Percentiles rank a stretch among this genome's conserved stretches.
phyloP scores from a whole-genome alignment of 108 stramenopile species.

The Cyclotella sp. region DNA sequence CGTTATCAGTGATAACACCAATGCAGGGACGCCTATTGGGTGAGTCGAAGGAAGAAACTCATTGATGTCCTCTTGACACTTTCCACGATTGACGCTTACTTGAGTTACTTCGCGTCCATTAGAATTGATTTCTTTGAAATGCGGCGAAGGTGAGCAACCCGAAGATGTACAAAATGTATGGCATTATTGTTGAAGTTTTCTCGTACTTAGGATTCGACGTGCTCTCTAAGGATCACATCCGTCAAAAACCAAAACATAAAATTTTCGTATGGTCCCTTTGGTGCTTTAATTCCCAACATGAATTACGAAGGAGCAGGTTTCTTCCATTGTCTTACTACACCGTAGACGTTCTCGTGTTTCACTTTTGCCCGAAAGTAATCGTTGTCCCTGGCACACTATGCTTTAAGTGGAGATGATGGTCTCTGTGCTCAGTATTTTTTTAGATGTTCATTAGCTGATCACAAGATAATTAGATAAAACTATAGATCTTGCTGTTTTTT shows the following conservation, averaged over 20 bases:
- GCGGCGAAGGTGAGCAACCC: not conserved
- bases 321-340: conserved; percentile 15
- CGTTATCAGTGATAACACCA: conserved; percentile 4
- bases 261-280: not conserved
- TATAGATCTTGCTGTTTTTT: not conserved
- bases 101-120: not conserved
- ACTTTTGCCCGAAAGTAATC: not conserved
- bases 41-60: not conserved
- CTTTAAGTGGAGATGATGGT: not conserved
- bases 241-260: not conserved
- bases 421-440: no score
- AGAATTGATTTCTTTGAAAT: conserved; percentile 22
- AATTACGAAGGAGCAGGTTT: conserved; percentile 19
- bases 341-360: not conserved
- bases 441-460: no score
- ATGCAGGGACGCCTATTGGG: conserved; percentile 16
- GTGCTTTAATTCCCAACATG: conserved; percentile 16
- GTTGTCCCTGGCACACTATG: not conserved
- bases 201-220: not conserved
- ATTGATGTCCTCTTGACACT: not conserved
- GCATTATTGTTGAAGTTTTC: not conserved
- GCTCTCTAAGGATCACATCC: not conserved
- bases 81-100: not conserved
- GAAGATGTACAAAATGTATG: not conserved
- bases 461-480: no score